phyloP scores from a whole-genome alignment of 352 stramenopile species.

The Phytophthora fragariaefolia region DNA sequence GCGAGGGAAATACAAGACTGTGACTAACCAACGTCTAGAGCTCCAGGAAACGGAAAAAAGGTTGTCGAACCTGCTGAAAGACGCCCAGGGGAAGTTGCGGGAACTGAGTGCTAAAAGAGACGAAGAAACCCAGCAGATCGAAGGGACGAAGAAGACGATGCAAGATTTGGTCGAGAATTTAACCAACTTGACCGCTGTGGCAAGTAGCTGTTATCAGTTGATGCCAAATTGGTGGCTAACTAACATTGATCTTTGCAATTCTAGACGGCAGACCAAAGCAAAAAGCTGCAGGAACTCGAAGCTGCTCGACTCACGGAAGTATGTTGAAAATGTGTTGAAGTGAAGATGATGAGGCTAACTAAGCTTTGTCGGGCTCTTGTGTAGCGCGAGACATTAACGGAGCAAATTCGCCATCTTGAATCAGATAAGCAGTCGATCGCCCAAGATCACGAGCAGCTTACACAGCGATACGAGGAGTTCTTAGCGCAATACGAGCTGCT shows the following conservation, averaged over 20 bases:
- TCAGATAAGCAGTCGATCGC: conserved; percentile 45
- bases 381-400: conserved; percentile 42
- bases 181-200: conserved; percentile 64
- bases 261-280: conserved; percentile 69
- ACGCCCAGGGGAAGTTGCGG: conserved; percentile 29
- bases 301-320: conserved; percentile 52
- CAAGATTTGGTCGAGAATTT: conserved; percentile 74
- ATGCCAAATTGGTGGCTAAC: neutral
- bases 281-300: conserved; percentile 70
- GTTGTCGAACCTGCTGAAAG: conserved; percentile 30
- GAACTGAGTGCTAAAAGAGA: conserved; percentile 33
- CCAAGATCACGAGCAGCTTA: conserved; percentile 49
- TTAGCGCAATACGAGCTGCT: conserved; percentile 57
- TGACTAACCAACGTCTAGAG: conserved; percentile 38
- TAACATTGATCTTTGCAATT: neutral
- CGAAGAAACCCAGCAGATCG: conserved; percentile 44
- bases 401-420: conserved; percentile 46
- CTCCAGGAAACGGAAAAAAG: conserved; percentile 38
- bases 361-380: neutral
- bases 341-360: neutral
- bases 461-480: conserved; percentile 51
- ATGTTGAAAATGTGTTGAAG: neutral
- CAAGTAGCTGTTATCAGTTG: conserved; percentile 18
- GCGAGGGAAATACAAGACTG: conserved; percentile 42
- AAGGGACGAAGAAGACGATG: conserved; percentile 64